These are phyloP conservation scores for Parachaetomium inaequale DNA, from an alignment of 495 filamentous ascomycete species.

Conservation along the genomic window DNA sequence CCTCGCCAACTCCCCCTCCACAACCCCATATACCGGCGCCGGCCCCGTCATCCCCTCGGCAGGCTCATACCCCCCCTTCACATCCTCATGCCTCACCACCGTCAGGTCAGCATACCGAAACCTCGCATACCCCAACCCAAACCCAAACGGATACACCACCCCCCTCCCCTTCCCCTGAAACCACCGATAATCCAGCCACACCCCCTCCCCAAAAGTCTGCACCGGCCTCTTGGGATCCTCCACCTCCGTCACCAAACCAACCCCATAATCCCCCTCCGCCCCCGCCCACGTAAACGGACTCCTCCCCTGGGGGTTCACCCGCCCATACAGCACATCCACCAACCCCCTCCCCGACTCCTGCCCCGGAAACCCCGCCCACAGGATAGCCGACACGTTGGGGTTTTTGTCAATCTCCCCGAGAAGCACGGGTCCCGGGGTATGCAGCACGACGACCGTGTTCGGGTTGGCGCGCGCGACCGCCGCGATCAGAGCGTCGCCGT, in stretches of 20 bases:
- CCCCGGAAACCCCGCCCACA: background rate
- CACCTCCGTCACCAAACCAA: background rate
- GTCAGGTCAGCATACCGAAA: background rate
- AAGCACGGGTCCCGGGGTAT: background rate
- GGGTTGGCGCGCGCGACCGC: background rate
- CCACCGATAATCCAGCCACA: background rate
- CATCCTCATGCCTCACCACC: background rate
- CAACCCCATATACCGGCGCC: background rate
- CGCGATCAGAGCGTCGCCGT: background rate
- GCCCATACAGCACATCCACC: constrained; percentile 1
- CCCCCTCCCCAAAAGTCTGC: background rate
- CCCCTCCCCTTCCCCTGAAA: background rate
- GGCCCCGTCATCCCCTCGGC: background rate
- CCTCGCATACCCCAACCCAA: background rate
- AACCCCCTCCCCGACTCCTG: background rate
- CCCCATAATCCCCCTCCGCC: background rate
- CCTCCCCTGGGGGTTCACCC: background rate
- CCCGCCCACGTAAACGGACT: background rate
- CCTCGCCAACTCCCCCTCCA: background rate
- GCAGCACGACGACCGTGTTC: background rate
- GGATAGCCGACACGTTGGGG: constrained; percentile 3
- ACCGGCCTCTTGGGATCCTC: background rate
- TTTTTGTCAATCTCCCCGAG: background rate
- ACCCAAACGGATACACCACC: constrained; percentile 4
- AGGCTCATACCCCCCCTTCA: background rate